These are phyloP conservation scores for Coemansia sp. DNA, from an alignment of 192 early-diverging fungal genomes.

Conservation along the genomic window DNA sequence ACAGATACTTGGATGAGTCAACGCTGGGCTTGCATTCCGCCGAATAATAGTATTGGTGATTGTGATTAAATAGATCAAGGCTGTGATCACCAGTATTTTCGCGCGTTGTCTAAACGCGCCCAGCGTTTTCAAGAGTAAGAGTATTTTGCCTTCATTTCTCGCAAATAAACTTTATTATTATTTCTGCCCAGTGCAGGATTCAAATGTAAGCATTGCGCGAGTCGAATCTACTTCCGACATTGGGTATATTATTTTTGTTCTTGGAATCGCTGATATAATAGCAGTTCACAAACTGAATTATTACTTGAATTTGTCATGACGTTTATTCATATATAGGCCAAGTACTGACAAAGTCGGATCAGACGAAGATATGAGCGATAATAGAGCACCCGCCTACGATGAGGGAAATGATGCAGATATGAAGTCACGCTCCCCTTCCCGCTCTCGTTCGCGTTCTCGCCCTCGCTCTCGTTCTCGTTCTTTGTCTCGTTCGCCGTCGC, in stretches of 20 bases:
- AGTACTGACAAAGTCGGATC: not conserved
- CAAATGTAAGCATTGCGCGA: conserved; percentile 9
- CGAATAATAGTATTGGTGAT: conserved; percentile 26
- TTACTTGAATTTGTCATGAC: not conserved
- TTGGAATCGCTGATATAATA: not conserved
- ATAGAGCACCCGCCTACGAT: conserved; percentile 4
- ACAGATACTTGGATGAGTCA: conserved; percentile 44
- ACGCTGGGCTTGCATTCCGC: conserved; percentile 44
- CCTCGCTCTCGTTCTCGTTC: conserved; percentile 8
- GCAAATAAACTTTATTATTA: not conserved
- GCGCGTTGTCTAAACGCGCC: not conserved
- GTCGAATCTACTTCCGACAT: not conserved
- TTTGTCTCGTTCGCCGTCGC: conserved; percentile 15
- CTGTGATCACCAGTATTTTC: not conserved
- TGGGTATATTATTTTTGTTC: too few species aligned
- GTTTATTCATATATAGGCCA: conserved; percentile 12
- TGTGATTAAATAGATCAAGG: not conserved
- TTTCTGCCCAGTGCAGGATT: not conserved
- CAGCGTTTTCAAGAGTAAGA: not conserved
- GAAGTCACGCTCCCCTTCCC: conserved; percentile 14
- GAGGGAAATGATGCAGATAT: conserved; percentile 9
- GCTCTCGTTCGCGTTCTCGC: conserved; percentile 11
- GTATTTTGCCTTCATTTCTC: not conserved
- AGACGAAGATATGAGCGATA: conserved; percentile 13
- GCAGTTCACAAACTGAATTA: not conserved